Evolutionary conservation across 1,284 basidiomycete genomes (phyloP).

Genomic region (Termitomyces sp.): DNA sequence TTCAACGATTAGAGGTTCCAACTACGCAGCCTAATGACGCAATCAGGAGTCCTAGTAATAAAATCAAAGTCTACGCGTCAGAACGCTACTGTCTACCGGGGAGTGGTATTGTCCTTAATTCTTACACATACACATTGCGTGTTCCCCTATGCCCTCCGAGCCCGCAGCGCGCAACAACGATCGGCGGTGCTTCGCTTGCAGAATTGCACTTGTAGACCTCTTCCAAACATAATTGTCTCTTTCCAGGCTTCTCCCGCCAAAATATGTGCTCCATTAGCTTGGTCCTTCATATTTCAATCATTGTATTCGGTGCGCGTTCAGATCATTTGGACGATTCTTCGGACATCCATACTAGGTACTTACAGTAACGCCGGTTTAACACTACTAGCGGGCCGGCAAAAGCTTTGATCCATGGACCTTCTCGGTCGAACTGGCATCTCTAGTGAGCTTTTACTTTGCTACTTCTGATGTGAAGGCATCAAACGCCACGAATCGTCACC

Average conservation of each 20-base stretch:
- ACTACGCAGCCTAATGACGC: background rate
- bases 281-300: background rate
- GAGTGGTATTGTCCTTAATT: too few relatives aligned
- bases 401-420: background rate
- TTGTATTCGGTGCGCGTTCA: background rate
- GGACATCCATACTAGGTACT: background rate
- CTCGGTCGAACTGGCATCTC: background rate
- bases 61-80: background rate
- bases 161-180: background rate
- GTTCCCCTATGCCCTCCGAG: background rate
- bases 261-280: background rate
- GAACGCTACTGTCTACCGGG: too few relatives aligned
- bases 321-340: background rate
- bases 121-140: background rate
- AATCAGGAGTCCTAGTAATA: background rate
- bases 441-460: background rate
- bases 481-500: slow-evolving; percentile 1
- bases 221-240: background rate
- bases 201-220: background rate
- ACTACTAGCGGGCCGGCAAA: background rate
- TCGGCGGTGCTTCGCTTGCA: background rate
- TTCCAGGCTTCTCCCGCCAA: background rate
- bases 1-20: background rate
- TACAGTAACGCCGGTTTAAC: background rate
- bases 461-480: background rate